phyloP scores from a whole-genome alignment of 179 eudicot species.

The Carnegiea gigantea region DNA sequence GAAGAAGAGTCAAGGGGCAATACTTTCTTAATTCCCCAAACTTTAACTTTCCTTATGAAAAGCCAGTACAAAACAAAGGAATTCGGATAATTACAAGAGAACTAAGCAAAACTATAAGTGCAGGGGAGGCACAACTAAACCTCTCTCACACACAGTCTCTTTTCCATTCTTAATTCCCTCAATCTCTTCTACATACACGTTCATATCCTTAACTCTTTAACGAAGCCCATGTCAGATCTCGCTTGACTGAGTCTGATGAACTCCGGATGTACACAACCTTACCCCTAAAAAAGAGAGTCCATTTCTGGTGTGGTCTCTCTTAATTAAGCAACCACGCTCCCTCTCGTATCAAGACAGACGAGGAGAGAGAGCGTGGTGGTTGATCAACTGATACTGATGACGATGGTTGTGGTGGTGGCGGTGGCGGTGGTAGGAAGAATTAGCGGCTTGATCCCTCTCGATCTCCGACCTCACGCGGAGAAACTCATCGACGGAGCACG shows the following conservation, averaged over 20 bases:
- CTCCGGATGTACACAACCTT: not conserved
- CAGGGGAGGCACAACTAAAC: constrained; percentile 24
- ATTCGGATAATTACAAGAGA: not conserved
- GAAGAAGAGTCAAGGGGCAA: not conserved
- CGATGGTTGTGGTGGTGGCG: constrained; percentile 10
- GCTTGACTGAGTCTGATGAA: not conserved
- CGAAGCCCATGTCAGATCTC: not conserved
- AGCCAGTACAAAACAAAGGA: not conserved
- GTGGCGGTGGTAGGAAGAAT: not conserved
- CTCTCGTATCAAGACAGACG: not conserved
- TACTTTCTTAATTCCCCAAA: not conserved
- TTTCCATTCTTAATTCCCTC: not conserved
- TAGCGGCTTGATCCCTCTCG: constrained; percentile 30
- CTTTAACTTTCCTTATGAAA: not conserved
- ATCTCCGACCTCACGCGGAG: constrained; percentile 44
- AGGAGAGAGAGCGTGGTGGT: constrained; percentile 10
- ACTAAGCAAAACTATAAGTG: constrained; percentile 11
- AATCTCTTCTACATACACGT: not conserved
- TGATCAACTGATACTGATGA: constrained; percentile 18
- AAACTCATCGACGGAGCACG: constrained; percentile 49
- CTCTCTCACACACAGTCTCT: constrained; percentile 10
- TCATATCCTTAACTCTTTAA: not conserved
- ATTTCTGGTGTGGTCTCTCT: not conserved
- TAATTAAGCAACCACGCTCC: not conserved
- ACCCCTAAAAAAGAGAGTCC: constrained; percentile 30